Evolutionary conservation across 2,329 filamentous ascomycete genomes (phyloP), one percentile per base, ranked within the genome.

Genomic region (Xylariales sp.): DNA sequence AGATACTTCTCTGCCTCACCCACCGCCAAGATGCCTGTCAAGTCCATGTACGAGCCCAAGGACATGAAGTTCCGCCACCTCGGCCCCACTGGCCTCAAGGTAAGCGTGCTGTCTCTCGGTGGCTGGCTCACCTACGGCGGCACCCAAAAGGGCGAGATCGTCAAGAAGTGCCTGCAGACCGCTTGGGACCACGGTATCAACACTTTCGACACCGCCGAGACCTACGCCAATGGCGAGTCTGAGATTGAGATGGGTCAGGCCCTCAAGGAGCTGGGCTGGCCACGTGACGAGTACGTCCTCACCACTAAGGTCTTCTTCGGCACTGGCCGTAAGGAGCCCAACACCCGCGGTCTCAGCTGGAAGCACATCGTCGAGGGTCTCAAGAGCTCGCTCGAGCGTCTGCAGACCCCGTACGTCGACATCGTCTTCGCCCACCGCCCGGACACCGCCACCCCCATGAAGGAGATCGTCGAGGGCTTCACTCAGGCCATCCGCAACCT

Each of bases 381-480:
- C 37, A 75, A 79, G 62, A 66, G 64, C 54, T 76, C 68, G 2
- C 59, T 81, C n/a, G 61, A 67, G 47, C 68, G 81, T 19, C 66
- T 85, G 35, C 69, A 81, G 51, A 69, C 76, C 38, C 72, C 74
- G n/a, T 87, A 86, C 51, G 79, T 83, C 38, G 79, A 83, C 54
- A 63, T 83, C 30, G 70, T 82, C 25, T 76, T 81, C 38, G 77
- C 78, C 4, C 78, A 83, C 57, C 67, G 78, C 18, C 72, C 74
- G 13, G 79, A 83, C 46, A 59, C 62, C 15, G 66, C 66, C 38
- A 78, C 76, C 3, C 74, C 75, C 4, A 79, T 80, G 68, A 75
- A 75, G 57, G 78, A 83, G 59, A 75, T 78, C 28, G 78, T 83
- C 37, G 70, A 67, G 47, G 69, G 58, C 43, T 72, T 65, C 57